phyloP scores from a whole-genome alignment of 257 asterid genomes.

The Solanum infundibuliforme region DNA sequence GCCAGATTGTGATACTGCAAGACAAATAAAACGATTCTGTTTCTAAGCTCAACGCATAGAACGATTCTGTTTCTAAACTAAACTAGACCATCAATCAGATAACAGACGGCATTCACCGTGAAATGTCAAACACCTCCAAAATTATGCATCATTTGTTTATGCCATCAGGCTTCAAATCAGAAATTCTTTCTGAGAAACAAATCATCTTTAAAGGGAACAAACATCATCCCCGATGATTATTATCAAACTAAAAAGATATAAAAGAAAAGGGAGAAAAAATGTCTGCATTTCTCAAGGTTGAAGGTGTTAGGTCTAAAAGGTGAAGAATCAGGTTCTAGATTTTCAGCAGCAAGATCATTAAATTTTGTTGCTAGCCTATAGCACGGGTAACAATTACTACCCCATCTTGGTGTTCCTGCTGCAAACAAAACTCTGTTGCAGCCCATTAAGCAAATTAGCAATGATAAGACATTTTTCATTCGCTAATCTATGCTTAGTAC shows the following conservation, averaged over 20 bases:
- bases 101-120: background rate
- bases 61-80: background rate
- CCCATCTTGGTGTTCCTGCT: background rate
- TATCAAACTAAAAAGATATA: background rate
- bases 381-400: background rate
- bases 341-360: background rate
- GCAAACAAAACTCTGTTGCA: background rate
- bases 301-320: background rate
- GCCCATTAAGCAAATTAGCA: background rate
- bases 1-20: background rate
- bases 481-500: constrained; percentile 30
- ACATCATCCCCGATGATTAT: constrained; percentile 1
- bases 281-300: background rate
- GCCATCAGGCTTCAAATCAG: constrained; percentile 1
- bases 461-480: background rate
- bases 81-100: background rate
- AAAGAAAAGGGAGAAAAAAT: background rate
- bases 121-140: background rate
- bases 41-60: background rate
- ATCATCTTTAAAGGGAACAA: background rate
- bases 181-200: background rate
- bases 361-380: background rate
- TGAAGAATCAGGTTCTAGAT: background rate
- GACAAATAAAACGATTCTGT: background rate
- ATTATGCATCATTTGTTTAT: background rate